Conservation (phyloP, 192 early-diverging fungal species). For the Coemansia pectinata region DNA sequence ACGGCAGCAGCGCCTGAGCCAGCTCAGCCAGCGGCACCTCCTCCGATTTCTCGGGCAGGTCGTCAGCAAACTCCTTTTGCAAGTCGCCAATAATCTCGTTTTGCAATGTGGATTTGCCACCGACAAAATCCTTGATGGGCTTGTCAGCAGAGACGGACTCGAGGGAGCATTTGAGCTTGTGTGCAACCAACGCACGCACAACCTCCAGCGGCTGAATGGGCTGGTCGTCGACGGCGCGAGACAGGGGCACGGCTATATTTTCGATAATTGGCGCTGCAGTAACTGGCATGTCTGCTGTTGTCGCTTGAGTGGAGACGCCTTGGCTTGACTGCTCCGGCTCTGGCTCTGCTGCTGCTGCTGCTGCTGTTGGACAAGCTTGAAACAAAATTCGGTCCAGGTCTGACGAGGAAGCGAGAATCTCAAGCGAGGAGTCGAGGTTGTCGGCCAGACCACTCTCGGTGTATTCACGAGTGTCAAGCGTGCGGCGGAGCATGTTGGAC, state of each 20-base stretch:
- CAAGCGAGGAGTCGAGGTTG: constrained; percentile 23
- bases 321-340: not conserved
- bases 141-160: constrained; percentile 63
- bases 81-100: constrained; percentile 98
- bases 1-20: constrained; percentile 69
- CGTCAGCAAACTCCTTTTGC: constrained; percentile 88
- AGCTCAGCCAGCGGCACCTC: constrained; percentile 81
- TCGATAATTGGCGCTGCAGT: constrained; percentile 63
- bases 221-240: constrained; percentile 69
- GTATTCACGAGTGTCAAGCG: constrained; percentile 58
- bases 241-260: constrained; percentile 50
- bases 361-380: constrained; percentile 20
- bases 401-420: constrained; percentile 75
- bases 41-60: constrained; percentile 87
- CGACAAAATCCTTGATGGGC: constrained; percentile 81
- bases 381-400: constrained; percentile 64
- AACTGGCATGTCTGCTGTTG: constrained; percentile 54
- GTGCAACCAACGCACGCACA: constrained; percentile 79
- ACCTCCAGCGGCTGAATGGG: constrained; percentile 84
- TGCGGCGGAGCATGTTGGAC: constrained; percentile 90
- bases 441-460: not conserved
- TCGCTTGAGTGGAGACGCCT: not conserved
- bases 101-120: constrained; percentile 94
- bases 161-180: constrained; percentile 85
- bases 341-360: not conserved